Conservation (phyloP, 345 rosid species). For the Kandelia obovata region DNA sequence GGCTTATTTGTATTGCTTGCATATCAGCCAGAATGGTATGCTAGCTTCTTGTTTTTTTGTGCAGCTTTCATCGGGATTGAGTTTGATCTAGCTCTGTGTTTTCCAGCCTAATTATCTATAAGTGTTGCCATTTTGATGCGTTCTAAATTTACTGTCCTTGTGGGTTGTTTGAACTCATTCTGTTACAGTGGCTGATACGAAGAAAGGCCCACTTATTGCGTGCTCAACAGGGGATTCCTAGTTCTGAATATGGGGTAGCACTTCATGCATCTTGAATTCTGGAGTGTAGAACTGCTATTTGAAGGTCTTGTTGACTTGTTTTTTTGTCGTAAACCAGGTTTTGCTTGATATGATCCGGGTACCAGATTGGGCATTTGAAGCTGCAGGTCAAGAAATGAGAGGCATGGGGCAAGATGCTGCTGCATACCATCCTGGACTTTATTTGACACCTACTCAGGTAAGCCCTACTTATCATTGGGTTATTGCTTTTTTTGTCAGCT, state of each 20-base stretch:
- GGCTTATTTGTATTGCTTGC: slow-evolving; percentile 78
- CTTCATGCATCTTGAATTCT: slow-evolving; percentile 13
- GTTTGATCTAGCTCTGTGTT: neutral
- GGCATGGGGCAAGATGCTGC: slow-evolving; percentile 87
- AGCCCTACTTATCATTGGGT: slow-evolving; percentile 6
- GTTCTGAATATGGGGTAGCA: slow-evolving; percentile 91
- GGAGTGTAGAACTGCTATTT: neutral
- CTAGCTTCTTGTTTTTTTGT: slow-evolving; percentile 1
- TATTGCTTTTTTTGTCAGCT: too few species aligned
- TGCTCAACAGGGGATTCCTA: slow-evolving; percentile 93
- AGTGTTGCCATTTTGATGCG: neutral
- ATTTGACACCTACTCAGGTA: slow-evolving; percentile 91
- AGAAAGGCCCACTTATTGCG: slow-evolving; percentile 79
- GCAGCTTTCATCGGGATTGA: neutral
- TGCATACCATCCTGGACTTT: slow-evolving; percentile 94
- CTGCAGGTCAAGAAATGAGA: slow-evolving; percentile 99
- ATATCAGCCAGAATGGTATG: slow-evolving; percentile 77
- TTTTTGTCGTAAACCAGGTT: slow-evolving; percentile 45
- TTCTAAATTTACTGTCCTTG: too few species aligned
- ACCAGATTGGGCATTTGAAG: slow-evolving; percentile 99
- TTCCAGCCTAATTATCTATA: neutral
- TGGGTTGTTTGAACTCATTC: slow-evolving; percentile 10
- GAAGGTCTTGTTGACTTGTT: neutral
- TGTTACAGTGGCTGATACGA: slow-evolving; percentile 74
- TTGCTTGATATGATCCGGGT: slow-evolving; percentile 91